Evolutionary conservation across 495 filamentous ascomycete species (phyloP).

Genomic region (Hyaloscypha finlandica): DNA sequence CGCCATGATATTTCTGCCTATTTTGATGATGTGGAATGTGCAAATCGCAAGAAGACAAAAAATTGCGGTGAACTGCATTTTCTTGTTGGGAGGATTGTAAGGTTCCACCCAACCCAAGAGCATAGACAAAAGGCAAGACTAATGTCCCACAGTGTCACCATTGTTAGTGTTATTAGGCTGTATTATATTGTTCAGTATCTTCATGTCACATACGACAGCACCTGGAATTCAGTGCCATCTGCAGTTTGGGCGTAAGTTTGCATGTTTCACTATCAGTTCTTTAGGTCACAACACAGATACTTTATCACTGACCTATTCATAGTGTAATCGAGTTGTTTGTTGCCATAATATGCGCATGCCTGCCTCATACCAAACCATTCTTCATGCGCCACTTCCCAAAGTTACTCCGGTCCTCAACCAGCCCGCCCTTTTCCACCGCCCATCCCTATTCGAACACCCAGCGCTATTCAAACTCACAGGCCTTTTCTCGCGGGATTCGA

Average conservation of each 20-base stretch:
- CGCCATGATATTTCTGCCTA: neutral
- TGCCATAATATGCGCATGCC: constrained; percentile 1
- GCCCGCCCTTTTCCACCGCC: too few species aligned
- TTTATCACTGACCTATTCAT: neutral
- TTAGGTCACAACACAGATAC: neutral
- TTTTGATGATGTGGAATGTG: neutral
- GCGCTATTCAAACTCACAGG: neutral
- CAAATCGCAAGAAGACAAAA: neutral
- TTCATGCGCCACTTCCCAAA: constrained; percentile 3
- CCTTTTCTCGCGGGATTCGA: neutral
- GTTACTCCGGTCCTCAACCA: neutral
- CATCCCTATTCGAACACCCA: too few species aligned
- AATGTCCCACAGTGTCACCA: neutral
- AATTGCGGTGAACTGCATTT: neutral
- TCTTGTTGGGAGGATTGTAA: neutral
- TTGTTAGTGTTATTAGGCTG: neutral
- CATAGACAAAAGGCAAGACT: neutral
- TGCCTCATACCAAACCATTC: neutral
- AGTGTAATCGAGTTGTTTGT: constrained; percentile 3
- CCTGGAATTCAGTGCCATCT: neutral
- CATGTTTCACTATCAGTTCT: neutral
- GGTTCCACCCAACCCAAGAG: neutral
- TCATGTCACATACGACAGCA: neutral
- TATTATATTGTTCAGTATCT: too few species aligned
- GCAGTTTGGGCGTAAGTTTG: neutral